Base-by-base conservation (phyloP, 106 monocot species). In the Posidonia australis region DNA sequence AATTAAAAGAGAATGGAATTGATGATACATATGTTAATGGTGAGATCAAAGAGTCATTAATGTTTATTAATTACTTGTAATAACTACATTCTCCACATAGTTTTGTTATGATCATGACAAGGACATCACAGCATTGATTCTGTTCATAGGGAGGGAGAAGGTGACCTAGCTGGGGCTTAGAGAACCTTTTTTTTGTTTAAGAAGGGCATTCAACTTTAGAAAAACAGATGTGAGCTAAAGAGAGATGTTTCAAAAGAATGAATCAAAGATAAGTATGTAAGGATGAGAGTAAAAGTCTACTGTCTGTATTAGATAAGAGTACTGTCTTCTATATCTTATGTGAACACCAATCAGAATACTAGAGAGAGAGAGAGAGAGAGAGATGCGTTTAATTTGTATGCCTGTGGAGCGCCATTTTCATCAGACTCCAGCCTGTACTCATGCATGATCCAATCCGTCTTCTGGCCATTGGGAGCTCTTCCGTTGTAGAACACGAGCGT, bases 371-470 rank as follows among this genome's bases (percentile, higher is more conserved):
- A 5, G 28, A 22, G 41, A 1, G 28, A n/a, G 42, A 19, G 67
- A 68, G 29, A 36, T 29, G 14, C 1, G 10, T 43, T 44, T 25
- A 16, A 46, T 74, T 45, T 46, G 31, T n/a, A 58, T 77, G 59
- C 84, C 81, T 87, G 86, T 32, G 79, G 84, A 48, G 91, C 79
- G 23, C 53, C 81, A 64, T 82, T 79, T 58, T 87, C 86, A 20
- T 79, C 84, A 22, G 87, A 67, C 29, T 86, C 87, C 10, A 92
- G 85, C 42, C 88, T 72, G 55, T 88, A 92, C 71, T 92, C 92
- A 51, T 92, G 92, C 78, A 92, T 85, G 82, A 92, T 88, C 92
- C 92, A 92, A n/a, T 88, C 88, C 7, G 84, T 77, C 72, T 92
- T 92, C 70, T 80, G 76, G 1, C 92, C 92, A 60, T 88, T 84